A percentile compares a stretch with the other conserved stretches of the same genome.
These are phyloP conservation scores for Agrocybe pediades DNA, from an alignment of 768 basidiomycete genomes.

Conservation along the genomic window DNA sequence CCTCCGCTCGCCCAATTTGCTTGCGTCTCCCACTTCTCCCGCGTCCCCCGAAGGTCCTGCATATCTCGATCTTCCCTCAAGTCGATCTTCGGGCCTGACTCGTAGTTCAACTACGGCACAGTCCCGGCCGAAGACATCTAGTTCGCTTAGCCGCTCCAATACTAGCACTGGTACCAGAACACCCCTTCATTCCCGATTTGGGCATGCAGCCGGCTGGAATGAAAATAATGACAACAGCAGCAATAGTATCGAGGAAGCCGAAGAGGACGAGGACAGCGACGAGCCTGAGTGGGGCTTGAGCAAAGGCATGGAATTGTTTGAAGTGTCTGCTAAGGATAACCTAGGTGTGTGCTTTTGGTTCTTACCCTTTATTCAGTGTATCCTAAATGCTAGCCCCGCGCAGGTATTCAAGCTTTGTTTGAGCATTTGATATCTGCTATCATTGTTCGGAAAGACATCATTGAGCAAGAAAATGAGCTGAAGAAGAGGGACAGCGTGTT, in stretches of 20 bases:
- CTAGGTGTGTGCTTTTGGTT: slow-evolving; percentile 51
- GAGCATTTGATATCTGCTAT: slow-evolving; percentile 79
- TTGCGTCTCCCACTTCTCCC: slow-evolving; percentile 44
- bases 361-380: slow-evolving; percentile 11
- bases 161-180: slow-evolving; percentile 46
- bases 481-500: slow-evolving; percentile 85
- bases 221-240: slow-evolving; percentile 62
- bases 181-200: slow-evolving; percentile 59
- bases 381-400: slow-evolving; percentile 1
- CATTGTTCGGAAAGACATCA: slow-evolving; percentile 73
- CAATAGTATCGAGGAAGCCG: slow-evolving; percentile 68
- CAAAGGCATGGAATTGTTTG: slow-evolving; percentile 86
- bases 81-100: slow-evolving; percentile 51
- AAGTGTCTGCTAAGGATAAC: slow-evolving; percentile 92
- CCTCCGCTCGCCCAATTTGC: slow-evolving; percentile 59
- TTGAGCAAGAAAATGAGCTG: slow-evolving; percentile 80
- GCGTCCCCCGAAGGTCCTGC: slow-evolving; percentile 60
- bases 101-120: slow-evolving; percentile 51
- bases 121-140: slow-evolving; percentile 48
- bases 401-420: slow-evolving; percentile 83
- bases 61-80: slow-evolving; percentile 62
- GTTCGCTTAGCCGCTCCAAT: slow-evolving; percentile 51
- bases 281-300: slow-evolving; percentile 75
- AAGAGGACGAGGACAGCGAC: slow-evolving; percentile 60
- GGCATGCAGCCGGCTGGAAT: slow-evolving; percentile 54